Evolutionary conservation across 1,139 yeast genomes (phyloP).

Genomic region (Saccharomycopsis hybrid): DNA sequence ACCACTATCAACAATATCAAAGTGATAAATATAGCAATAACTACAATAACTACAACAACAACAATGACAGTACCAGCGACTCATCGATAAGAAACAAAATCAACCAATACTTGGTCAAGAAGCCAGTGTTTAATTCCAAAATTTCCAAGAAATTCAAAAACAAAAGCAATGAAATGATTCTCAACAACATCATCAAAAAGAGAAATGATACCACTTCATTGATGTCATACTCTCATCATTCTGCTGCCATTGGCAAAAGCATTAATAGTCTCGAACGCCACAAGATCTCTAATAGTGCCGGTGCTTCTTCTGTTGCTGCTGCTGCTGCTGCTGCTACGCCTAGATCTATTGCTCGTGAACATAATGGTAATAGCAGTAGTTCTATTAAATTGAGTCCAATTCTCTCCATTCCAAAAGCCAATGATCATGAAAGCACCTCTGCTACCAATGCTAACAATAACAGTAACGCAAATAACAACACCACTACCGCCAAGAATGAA

Average conservation of each 20-base stretch:
- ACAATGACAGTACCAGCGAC: background rate
- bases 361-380: background rate
- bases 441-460: too few species aligned
- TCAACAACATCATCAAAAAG: constrained; percentile 15
- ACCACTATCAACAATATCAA: background rate
- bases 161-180: constrained; percentile 13
- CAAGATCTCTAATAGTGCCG: background rate
- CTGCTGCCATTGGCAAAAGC: background rate
- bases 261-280: too few species aligned
- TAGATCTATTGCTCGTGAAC: too few species aligned
- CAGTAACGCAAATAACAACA: too few species aligned
- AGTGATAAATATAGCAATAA: background rate
- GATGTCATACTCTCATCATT: too few species aligned
- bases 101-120: constrained; percentile 24
- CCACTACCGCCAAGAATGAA: background rate
- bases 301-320: background rate
- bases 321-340: background rate
- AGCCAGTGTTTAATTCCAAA: constrained; percentile 28
- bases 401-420: constrained; percentile 4
- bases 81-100: constrained; percentile 17
- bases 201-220: background rate
- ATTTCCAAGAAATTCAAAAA: constrained; percentile 27
- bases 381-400: constrained; percentile 8
- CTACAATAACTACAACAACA: background rate
- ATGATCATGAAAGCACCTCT: too few species aligned